These are phyloP conservation scores for Dactylonectria estremocensis DNA, from an alignment of 2,329 filamentous ascomycete genomes.

Conservation along the genomic window DNA sequence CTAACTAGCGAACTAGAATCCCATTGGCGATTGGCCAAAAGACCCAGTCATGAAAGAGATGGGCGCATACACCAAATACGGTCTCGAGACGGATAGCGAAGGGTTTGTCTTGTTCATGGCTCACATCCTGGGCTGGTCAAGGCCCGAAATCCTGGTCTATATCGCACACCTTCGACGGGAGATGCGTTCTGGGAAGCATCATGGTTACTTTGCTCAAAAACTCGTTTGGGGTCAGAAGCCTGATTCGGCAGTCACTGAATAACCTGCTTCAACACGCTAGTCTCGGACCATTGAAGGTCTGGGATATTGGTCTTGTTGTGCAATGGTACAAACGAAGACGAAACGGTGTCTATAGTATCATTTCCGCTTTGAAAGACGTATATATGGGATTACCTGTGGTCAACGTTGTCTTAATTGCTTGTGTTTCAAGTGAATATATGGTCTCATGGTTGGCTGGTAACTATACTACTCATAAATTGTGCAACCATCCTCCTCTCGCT, in stretches of 20 bases:
- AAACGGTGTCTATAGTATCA: not conserved
- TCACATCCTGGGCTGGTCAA: constrained; percentile 54
- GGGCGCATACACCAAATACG: constrained; percentile 49
- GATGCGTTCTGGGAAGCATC: constrained; percentile 47
- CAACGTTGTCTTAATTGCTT: too few species aligned
- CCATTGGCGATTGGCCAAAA: constrained; percentile 38
- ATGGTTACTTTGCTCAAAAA: constrained; percentile 50
- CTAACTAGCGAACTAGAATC: constrained; percentile 30
- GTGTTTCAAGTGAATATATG: too few species aligned
- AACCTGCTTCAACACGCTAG: not conserved
- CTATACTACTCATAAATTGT: too few species aligned
- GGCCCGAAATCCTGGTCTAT: constrained; percentile 53
- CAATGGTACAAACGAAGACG: too few species aligned
- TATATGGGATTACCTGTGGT: too few species aligned
- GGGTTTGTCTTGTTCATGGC: constrained; percentile 55
- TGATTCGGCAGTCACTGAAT: not conserved
- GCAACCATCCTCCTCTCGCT: too few species aligned
- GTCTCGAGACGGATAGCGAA: constrained; percentile 55
- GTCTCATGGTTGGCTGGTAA: too few species aligned
- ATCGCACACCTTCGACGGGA: constrained; percentile 53
- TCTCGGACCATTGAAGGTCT: not conserved
- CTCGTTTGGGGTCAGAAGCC: constrained; percentile 56
- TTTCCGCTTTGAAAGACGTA: not conserved
- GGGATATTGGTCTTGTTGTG: not conserved
- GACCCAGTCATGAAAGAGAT: constrained; percentile 38